These are phyloP conservation scores for Ilex asprella DNA, from an alignment of 257 asterid genomes.

Conservation along the genomic window DNA sequence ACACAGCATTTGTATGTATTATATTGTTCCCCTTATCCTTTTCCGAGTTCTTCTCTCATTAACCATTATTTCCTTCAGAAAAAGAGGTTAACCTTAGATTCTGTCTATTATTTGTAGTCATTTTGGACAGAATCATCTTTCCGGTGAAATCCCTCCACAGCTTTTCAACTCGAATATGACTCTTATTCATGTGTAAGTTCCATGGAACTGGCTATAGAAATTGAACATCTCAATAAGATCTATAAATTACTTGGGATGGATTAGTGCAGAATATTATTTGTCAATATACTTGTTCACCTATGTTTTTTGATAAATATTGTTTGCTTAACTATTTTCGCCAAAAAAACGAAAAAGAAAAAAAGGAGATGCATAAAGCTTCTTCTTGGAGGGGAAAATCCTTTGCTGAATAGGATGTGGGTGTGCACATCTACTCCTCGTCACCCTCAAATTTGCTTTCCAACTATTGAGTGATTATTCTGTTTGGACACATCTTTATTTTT, in stretches of 20 bases:
- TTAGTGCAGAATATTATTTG: no score
- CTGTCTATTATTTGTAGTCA: conserved; percentile 45
- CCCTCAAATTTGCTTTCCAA: no score
- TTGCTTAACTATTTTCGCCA: no score
- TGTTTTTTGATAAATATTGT: no score
- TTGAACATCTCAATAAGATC: background rate
- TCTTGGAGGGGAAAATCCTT: no score
- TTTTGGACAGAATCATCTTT: conserved; percentile 64
- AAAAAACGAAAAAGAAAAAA: no score
- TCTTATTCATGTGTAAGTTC: conserved; percentile 79
- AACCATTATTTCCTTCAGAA: background rate
- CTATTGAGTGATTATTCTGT: no score
- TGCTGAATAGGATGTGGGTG: no score
- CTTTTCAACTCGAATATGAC: conserved; percentile 53
- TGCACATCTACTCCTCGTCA: no score
- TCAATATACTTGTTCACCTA: no score
- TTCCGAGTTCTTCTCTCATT: background rate
- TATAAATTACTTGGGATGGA: background rate
- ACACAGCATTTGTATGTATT: conserved; percentile 71
- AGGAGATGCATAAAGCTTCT: no score
- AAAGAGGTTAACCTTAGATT: background rate
- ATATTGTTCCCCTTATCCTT: conserved; percentile 2
- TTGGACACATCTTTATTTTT: no score
- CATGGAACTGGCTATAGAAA: background rate
- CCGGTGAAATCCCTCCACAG: conserved; percentile 65